These are phyloP conservation scores for Trichophyton verrucosum DNA, from an alignment of 2,329 filamentous ascomycete species.

Conservation along the genomic window DNA sequence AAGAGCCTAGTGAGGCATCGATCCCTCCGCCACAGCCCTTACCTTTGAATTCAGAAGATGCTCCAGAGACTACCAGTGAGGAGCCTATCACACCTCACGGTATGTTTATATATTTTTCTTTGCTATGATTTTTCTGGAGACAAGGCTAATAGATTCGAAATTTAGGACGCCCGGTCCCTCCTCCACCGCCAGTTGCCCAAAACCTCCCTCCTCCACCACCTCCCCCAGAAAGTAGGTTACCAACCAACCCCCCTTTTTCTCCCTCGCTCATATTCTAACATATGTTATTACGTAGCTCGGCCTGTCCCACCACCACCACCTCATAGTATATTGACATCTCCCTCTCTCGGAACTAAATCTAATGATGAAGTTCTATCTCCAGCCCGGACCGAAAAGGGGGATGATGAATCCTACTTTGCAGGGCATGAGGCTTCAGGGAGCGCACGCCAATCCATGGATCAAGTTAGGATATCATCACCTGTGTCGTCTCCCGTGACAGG, in stretches of 20 bases:
- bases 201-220: background rate
- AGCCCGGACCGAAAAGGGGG: conserved; percentile 10
- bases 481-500: conserved; percentile 21
- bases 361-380: conserved; percentile 57
- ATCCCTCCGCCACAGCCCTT: background rate
- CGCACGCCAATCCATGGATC: background rate
- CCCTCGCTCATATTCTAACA: background rate
- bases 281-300: conserved; percentile 41
- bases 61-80: background rate
- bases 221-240: conserved; percentile 1
- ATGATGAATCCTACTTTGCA: conserved; percentile 4
- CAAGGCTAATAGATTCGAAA: background rate
- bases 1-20: background rate
- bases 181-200: background rate
- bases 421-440: conserved; percentile 5
- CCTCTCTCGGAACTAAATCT: conserved; percentile 69
- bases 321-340: conserved; percentile 46
- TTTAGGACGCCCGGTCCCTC: background rate
- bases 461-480: background rate
- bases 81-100: background rate
- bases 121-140: background rate
- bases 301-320: conserved; percentile 46
- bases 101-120: background rate
- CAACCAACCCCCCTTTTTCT: background rate
- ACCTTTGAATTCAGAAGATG: background rate